Evolutionary conservation across 2,329 filamentous ascomycete genomes (phyloP).

Genomic region (Alternaria burnsii): DNA sequence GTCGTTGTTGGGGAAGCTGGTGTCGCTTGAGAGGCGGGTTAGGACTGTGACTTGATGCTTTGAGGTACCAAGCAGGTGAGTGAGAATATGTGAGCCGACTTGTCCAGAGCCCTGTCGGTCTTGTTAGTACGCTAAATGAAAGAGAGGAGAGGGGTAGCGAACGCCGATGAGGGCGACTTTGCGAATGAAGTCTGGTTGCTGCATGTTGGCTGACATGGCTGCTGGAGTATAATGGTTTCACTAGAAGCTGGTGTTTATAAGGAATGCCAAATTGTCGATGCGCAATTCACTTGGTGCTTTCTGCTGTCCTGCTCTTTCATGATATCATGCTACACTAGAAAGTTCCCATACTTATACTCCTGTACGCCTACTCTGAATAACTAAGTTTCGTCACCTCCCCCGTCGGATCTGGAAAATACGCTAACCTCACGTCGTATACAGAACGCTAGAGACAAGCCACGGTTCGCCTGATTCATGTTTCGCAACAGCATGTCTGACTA

Average conservation of each 20-base stretch:
- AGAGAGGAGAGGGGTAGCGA: neutral
- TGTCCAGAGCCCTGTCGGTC: neutral
- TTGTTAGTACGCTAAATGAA: rapidly evolving
- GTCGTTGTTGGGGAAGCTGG: neutral
- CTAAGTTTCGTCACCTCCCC: rapidly evolving
- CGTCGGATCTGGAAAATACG: neutral
- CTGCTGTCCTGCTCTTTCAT: neutral
- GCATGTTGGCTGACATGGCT: neutral
- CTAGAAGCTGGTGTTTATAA: neutral
- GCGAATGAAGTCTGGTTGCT: neutral
- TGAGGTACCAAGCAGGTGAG: neutral
- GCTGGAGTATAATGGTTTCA: neutral
- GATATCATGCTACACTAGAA: rapidly evolving
- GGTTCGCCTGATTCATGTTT: too few species aligned
- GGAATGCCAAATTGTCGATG: neutral
- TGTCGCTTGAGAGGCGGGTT: neutral
- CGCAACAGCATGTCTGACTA: neutral
- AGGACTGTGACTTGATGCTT: neutral
- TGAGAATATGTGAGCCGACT: neutral
- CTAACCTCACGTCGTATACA: conserved; percentile 3
- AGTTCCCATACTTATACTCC: neutral
- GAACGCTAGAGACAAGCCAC: neutral
- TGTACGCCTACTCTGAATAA: too few species aligned
- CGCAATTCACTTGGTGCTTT: neutral
- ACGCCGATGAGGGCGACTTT: neutral